These are phyloP conservation scores for Leccinum broughii DNA, from an alignment of 768 basidiomycete species.

Conservation along the genomic window DNA sequence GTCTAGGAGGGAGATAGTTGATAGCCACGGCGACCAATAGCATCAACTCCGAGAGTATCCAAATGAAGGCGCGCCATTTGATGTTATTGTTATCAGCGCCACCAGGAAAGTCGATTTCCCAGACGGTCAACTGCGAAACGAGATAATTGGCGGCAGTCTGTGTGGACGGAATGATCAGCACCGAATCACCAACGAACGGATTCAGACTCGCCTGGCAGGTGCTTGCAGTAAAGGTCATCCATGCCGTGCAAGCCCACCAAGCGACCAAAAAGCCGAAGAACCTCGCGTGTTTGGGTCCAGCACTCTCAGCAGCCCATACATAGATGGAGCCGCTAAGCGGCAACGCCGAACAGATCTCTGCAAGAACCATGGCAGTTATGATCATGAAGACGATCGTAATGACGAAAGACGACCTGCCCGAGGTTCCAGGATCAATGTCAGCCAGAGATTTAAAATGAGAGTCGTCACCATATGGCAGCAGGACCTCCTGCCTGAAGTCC, in stretches of 20 bases:
- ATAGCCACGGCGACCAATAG: constrained; percentile 72
- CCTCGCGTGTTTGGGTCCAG: constrained; percentile 81
- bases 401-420: constrained; percentile 77
- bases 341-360: constrained; percentile 88
- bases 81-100: constrained; percentile 68
- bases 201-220: constrained; percentile 70
- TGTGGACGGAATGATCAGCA: background rate
- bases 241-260: constrained; percentile 94
- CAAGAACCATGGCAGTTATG: constrained; percentile 83
- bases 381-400: constrained; percentile 85
- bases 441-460: background rate
- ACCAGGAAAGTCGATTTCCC: constrained; percentile 81
- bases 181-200: background rate
- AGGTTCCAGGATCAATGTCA: constrained; percentile 13
- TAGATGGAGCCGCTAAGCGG: constrained; percentile 91
- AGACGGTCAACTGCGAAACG: constrained; percentile 79
- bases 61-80: constrained; percentile 85
- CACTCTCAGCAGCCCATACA: constrained; percentile 93
- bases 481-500: constrained; percentile 86
- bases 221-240: constrained; percentile 91
- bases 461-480: constrained; percentile 71
- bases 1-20: constrained; percentile 80
- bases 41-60: constrained; percentile 77
- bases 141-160: constrained; percentile 90
- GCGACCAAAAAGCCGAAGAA: constrained; percentile 90